Conservation (phyloP, 805 yeast species). For the Cyberlindnera japonica region DNA sequence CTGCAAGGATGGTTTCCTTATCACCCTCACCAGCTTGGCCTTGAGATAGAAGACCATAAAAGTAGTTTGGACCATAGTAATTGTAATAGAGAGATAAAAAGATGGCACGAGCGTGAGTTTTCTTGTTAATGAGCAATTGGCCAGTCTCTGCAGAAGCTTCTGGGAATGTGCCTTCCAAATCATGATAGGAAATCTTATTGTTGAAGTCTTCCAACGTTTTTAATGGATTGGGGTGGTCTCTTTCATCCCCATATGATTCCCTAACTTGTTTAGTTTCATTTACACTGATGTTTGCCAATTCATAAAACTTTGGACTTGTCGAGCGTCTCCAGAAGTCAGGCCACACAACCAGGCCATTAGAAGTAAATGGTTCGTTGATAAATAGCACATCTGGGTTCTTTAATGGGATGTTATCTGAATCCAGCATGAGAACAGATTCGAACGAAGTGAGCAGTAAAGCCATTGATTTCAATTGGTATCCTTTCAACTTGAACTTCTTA, state of each 20-base stretch:
- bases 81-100: conserved; percentile 62
- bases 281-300: conserved; percentile 46
- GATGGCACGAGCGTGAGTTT: conserved; percentile 52
- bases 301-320: conserved; percentile 55
- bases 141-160: conserved; percentile 71
- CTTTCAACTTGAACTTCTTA: conserved; percentile 41
- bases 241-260: conserved; percentile 32
- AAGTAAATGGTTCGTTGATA: conserved; percentile 31
- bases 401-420: conserved; percentile 66
- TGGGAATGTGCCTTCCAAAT: conserved; percentile 63
- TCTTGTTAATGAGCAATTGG: conserved; percentile 56
- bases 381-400: conserved; percentile 45
- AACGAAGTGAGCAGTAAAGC: conserved; percentile 76
- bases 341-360: conserved; percentile 52
- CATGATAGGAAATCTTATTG: conserved; percentile 49
- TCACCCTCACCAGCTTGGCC: conserved; percentile 78
- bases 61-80: conserved; percentile 54
- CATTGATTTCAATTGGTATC: conserved; percentile 68
- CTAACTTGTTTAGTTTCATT: conserved; percentile 30
- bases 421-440: conserved; percentile 69
- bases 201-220: conserved; percentile 29
- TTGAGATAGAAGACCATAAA: conserved; percentile 60
- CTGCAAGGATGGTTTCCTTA: conserved; percentile 73
- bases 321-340: conserved; percentile 73
- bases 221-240: conserved; percentile 27